A percentile compares a stretch with the other conserved stretches of the same genome.
These are phyloP conservation scores for Diutina siamensis DNA, from an alignment of 1,139 yeast species.

Conservation along the genomic window DNA sequence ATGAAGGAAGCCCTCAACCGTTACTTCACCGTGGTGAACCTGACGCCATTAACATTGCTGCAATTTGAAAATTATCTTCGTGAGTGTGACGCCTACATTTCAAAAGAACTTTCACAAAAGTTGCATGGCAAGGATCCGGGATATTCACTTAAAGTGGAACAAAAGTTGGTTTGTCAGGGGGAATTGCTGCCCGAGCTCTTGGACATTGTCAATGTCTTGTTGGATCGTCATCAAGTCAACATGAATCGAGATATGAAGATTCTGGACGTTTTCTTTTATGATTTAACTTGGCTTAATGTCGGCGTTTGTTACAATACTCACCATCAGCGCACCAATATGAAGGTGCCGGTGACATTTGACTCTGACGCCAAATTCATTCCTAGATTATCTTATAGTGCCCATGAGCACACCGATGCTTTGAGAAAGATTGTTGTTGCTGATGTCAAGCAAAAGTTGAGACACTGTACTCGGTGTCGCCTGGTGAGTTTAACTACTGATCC, in stretches of 20 bases:
- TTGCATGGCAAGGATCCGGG: constrained; percentile 19
- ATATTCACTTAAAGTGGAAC: constrained; percentile 41
- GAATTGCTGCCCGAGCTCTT: constrained; percentile 36
- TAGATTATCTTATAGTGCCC: constrained; percentile 15
- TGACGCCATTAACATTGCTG: constrained; percentile 46
- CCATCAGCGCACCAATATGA: neutral
- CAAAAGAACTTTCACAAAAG: constrained; percentile 18
- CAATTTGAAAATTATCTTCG: constrained; percentile 52
- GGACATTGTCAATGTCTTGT: constrained; percentile 19
- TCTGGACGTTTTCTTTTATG: constrained; percentile 50
- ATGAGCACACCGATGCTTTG: constrained; percentile 30
- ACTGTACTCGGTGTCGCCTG: constrained; percentile 62
- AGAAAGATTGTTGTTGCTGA: constrained; percentile 25
- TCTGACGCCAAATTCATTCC: constrained; percentile 7
- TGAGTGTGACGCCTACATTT: constrained; percentile 32
- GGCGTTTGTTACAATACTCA: constrained; percentile 14
- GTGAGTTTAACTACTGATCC: constrained; percentile 42
- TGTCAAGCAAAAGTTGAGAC: constrained; percentile 18
- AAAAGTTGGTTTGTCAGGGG: constrained; percentile 55
- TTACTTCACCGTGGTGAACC: constrained; percentile 39
- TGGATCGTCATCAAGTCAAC: constrained; percentile 22
- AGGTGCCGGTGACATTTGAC: neutral
- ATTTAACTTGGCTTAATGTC: constrained; percentile 58
- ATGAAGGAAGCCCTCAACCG: constrained; percentile 44
- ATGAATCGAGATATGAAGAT: constrained; percentile 31